phyloP scores from a whole-genome alignment of 306 rosid genomes.

The Sophora flavescens region DNA sequence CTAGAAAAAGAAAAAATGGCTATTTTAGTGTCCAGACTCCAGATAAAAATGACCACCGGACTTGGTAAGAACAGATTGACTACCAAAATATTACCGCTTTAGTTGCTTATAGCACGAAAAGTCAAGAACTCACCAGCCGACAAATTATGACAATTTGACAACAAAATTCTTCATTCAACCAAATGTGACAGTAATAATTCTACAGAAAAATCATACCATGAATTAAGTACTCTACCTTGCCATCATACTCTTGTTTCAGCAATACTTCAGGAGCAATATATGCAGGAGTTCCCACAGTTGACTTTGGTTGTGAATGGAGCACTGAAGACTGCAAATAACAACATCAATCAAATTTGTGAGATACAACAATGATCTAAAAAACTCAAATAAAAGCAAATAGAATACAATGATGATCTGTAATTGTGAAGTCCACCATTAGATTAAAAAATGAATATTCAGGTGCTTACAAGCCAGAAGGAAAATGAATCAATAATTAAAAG shows the following conservation, averaged over 20 bases:
- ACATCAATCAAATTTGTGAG: constrained; percentile 14
- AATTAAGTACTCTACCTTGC: constrained; percentile 65
- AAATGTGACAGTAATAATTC: not conserved
- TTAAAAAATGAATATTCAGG: not conserved
- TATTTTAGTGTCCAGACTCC: constrained; percentile 10
- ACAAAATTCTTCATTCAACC: constrained; percentile 32
- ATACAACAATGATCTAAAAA: not conserved
- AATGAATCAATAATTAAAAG: constrained; percentile 20
- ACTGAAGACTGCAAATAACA: constrained; percentile 75
- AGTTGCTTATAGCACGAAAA: not conserved
- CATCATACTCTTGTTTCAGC: constrained; percentile 82
- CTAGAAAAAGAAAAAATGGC: not conserved
- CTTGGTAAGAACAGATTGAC: not conserved
- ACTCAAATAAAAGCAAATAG: not conserved
- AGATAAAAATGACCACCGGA: constrained; percentile 30
- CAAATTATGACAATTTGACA: constrained; percentile 2
- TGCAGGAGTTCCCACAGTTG: constrained; percentile 95
- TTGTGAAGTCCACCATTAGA: constrained; percentile 36
- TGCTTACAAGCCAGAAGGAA: constrained; percentile 10
- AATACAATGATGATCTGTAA: not conserved
- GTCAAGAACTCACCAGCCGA: constrained; percentile 13
- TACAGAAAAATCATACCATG: constrained; percentile 19
- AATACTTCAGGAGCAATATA: constrained; percentile 96
- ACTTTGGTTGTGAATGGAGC: constrained; percentile 92
- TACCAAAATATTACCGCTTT: constrained; percentile 6